Evolutionary conservation across 2,329 filamentous ascomycete genomes (phyloP), one percentile per base, ranked within the genome.

Genomic region (Dendryphion nanum): DNA sequence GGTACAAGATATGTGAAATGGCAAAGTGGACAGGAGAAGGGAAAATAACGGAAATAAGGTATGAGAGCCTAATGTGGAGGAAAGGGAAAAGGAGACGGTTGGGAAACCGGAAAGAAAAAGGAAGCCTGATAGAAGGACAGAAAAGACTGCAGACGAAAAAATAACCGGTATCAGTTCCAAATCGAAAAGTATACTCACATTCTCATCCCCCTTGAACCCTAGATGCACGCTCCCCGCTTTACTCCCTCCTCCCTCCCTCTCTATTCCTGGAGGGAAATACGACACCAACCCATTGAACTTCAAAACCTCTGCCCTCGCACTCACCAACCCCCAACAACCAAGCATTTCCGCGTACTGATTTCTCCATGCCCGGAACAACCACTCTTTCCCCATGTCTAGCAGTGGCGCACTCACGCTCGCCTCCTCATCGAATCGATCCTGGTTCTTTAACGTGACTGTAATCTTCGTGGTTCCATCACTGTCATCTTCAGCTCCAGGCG

Each of bases 341-440:
- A 83, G 68, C 38, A 80, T 66, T 33, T 79, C 66, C 3, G 80
- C 77, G 57, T 83, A 83, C 30, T 73, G 67, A 35, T 68, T 62
- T 29, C 78, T 72, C 64, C 81, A 84, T 2, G 71, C 66, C 5
- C 61, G 63, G 48, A 76, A 77, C 30, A 75, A 64, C 47, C 58
- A 61, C 15, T 71, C 68, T 30, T 75, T 69, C 7, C 64, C 65
- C 30, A 67, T 64, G 30, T 79, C 71, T 5, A 82, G 61, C 15
- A 82, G 60, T 10, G 74, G 67, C 14, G 67, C 59, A 37, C 67
- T 67, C 3, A 69, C 59, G 35, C 67, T 61, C 10, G 68, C 70
- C 41, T 78, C 73, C 23, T 74, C 70, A 39, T 78, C 74, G 47
- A 83, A 83, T 23, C 70, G 66, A 38, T 72, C 68, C 44, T 76